phyloP scores from a whole-genome alignment of 345 rosid genomes.

The Populus simonii region DNA sequence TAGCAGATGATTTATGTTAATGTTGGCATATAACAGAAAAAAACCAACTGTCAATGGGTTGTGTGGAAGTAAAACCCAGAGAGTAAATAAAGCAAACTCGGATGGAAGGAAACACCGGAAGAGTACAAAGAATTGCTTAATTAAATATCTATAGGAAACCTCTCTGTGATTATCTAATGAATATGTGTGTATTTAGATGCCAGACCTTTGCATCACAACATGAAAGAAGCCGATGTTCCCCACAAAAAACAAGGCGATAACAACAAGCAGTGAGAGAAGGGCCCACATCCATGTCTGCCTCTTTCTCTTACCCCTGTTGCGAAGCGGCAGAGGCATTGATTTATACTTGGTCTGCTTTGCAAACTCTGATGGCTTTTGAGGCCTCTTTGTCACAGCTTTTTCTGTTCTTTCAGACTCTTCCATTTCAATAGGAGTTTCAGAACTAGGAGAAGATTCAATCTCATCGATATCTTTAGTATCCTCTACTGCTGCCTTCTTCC shows the following conservation, averaged over 20 bases:
- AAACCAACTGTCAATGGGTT: neutral
- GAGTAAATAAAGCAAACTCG: neutral
- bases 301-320: constrained; percentile 67
- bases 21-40: neutral
- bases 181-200: neutral
- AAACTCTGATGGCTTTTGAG: constrained; percentile 41
- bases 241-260: constrained; percentile 49
- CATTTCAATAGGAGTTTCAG: constrained; percentile 39
- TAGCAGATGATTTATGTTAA: neutral
- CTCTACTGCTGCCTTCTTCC: constrained; percentile 30
- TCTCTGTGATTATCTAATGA: constrained; percentile 5
- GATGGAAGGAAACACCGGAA: neutral
- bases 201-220: neutral
- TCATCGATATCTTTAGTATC: constrained; percentile 23
- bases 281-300: constrained; percentile 83
- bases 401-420: constrained; percentile 38
- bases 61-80: neutral
- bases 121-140: neutral
- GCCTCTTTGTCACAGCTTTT: constrained; percentile 38
- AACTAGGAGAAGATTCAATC: constrained; percentile 27
- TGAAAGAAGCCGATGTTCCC: constrained; percentile 42
- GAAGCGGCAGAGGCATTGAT: constrained; percentile 63
- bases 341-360: constrained; percentile 57
- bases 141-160: constrained; percentile 7
- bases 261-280: constrained; percentile 28